Base-by-base conservation (phyloP, 495 filamentous ascomycete genomes). In the Bryoglossum gracile region DNA sequence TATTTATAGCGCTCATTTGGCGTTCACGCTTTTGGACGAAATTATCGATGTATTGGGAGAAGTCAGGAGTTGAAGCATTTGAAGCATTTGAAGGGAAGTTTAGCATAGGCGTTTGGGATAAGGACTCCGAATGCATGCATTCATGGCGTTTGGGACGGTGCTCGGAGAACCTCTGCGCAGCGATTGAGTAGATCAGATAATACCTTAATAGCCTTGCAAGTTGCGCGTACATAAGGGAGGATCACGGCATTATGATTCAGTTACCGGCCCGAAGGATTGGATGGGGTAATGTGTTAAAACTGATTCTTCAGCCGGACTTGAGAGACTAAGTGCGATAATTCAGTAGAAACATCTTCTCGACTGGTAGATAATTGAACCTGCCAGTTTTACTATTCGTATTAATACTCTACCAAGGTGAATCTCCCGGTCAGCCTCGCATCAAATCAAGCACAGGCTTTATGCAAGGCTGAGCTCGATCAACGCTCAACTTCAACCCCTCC, bases 1-100 rank as follows among this genome's bases (percentile, higher is more conserved):
- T 13, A 10, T 25, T 21, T 18, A 25, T 53, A 89, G 86, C 67
- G 76, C 83, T 4, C 87, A 90, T 62, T 66, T 94, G 25, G 74
- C 76, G 11, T 92, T 90, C 59, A 86, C 83, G 0, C 70, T 92
- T 21, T 56, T 94, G 41, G 87, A 94, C 61, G 87, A 91, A 66
- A 62, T 92, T 36, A 67, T 91, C 9, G 69, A 83, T 50, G 76
- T 86, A 35, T 61, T 91, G 41, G n/a, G n/a, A n/a, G n/a, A n/a
- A n/a, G n/a, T n/a, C n/a, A n/a, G n/a, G n/a, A n/a, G n/a, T n/a
- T n/a, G n/a, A n/a, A n/a, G n/a, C n/a, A n/a, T 92, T 92, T 68
- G 77, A 72, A 5, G 72, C 34, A 36, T 40, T 23, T 44, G 51
- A n/a, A 51, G 35, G 48, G 54, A 49, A 43, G 36, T 24, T 54